A percentile compares a stretch with the other conserved stretches of the same genome.
phyloP scores from a whole-genome alignment of 2,329 filamentous ascomycete genomes.

The Microcyclosporella mali region DNA sequence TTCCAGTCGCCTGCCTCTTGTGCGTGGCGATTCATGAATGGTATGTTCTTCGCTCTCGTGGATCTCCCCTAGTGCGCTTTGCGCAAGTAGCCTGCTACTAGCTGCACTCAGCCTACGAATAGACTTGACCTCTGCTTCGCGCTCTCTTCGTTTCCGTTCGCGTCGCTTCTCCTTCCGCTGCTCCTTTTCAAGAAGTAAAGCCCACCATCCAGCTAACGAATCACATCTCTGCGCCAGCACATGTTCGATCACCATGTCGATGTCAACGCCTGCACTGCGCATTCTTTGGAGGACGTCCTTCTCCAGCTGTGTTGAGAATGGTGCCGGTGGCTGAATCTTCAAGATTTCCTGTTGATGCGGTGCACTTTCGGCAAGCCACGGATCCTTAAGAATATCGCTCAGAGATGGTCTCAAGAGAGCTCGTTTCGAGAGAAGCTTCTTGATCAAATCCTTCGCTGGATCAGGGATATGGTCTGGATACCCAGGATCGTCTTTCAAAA shows the following conservation, averaged over 20 bases:
- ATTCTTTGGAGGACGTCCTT: conserved; percentile 89
- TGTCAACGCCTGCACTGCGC: conserved; percentile 88
- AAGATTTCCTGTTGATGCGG: conserved; percentile 84
- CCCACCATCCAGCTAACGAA: conserved; percentile 91
- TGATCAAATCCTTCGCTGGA: conserved; percentile 71
- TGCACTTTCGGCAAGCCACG: conserved; percentile 82
- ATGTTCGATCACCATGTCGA: conserved; percentile 89
- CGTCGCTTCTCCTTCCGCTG: conserved; percentile 73
- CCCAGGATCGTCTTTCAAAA: conserved; percentile 76
- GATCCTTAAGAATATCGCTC: conserved; percentile 77
- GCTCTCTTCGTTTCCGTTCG: conserved; percentile 78
- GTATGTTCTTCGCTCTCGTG: conserved; percentile 61
- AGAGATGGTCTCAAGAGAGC: conserved; percentile 75
- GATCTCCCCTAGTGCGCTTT: conserved; percentile 64
- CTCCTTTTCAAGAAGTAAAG: conserved; percentile 87
- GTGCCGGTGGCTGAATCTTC: conserved; percentile 69
- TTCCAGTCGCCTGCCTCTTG: conserved; percentile 70
- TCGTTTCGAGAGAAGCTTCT: conserved; percentile 78
- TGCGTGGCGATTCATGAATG: conserved; percentile 54
- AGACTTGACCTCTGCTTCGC: conserved; percentile 72
- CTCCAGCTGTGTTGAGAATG: conserved; percentile 80
- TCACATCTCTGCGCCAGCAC: conserved; percentile 87
- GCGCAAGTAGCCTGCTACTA: conserved; percentile 76
- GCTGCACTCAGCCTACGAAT: conserved; percentile 79
- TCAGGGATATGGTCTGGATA: conserved; percentile 74